A percentile compares a stretch with the other conserved stretches of the same genome.
phyloP scores from a whole-genome alignment of 495 filamentous ascomycete species.

The Filosporella fistucella region DNA sequence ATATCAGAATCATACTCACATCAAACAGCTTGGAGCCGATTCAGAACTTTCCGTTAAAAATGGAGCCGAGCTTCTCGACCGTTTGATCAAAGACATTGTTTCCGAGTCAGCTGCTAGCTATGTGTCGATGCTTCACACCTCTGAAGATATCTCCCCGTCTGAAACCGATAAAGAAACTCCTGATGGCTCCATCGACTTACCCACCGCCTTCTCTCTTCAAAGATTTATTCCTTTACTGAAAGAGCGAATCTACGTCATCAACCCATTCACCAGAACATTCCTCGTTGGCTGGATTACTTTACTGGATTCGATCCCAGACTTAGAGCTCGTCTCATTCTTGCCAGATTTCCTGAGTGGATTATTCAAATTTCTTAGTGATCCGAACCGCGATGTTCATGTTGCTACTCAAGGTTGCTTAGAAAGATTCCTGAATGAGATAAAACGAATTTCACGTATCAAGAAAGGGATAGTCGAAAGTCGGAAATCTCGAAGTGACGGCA shows the following conservation, averaged over 20 bases:
- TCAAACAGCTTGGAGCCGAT: conserved; percentile 79
- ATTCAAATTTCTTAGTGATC: conserved; percentile 87
- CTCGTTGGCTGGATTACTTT: conserved; percentile 94
- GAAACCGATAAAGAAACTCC: conserved; percentile 45
- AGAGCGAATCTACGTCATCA: conserved; percentile 88
- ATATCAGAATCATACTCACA: conserved; percentile 2
- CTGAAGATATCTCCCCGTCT: conserved; percentile 39
- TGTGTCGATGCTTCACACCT: conserved; percentile 72
- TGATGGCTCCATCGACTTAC: conserved; percentile 50
- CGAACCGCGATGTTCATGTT: conserved; percentile 88
- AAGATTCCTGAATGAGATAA: conserved; percentile 89
- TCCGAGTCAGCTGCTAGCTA: conserved; percentile 95
- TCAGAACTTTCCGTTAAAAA: conserved; percentile 98
- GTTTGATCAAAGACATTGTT: conserved; percentile 96
- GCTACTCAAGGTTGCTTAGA: conserved; percentile 89
- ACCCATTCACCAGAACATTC: conserved; percentile 92
- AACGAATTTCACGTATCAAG: conserved; percentile 86
- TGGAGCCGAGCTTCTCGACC: conserved; percentile 92
- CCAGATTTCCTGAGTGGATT: conserved; percentile 90
- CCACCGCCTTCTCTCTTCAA: conserved; percentile 88
- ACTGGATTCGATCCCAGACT: conserved; percentile 92
- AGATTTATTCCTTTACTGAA: conserved; percentile 89
- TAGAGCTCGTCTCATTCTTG: conserved; percentile 89
- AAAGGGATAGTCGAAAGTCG: conserved; percentile 86
- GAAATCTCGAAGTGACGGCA: conserved; percentile 59